Conservation (phyloP, 2,329 filamentous ascomycete genomes). For the Fusarium continuum region DNA sequence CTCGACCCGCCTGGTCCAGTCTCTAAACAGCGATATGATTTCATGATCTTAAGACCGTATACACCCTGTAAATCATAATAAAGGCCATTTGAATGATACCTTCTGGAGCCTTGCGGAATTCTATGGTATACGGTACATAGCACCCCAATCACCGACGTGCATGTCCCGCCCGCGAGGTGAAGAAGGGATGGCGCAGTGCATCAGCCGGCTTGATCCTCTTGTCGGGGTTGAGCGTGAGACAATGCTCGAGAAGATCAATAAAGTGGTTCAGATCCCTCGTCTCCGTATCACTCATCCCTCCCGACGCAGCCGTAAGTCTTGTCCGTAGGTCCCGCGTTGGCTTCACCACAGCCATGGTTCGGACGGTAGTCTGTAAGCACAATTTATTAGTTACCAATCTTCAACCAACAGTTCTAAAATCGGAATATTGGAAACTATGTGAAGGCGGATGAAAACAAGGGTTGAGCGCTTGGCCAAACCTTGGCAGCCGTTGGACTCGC, state of each 20-base stretch:
- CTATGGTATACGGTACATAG: too few species aligned
- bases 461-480: conserved; percentile 22
- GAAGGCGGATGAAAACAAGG: conserved; percentile 20
- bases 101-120: too few species aligned
- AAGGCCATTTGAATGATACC: too few species aligned
- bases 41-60: conserved; percentile 6
- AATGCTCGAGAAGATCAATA: conserved; percentile 87
- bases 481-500: conserved; percentile 27
- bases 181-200: conserved; percentile 89
- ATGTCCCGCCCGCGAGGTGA: conserved; percentile 56
- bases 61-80: too few species aligned
- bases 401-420: conserved; percentile 23
- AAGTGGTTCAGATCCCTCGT: conserved; percentile 83
- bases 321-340: conserved; percentile 84
- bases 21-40: conserved; percentile 19
- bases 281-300: conserved; percentile 77
- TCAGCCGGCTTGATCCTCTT: conserved; percentile 89
- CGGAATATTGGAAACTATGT: conserved; percentile 5
- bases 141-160: conserved; percentile 35
- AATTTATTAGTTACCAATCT: conserved; percentile 33
- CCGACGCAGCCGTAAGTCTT: conserved; percentile 77
- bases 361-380: conserved; percentile 67
- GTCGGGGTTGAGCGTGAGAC: conserved; percentile 88
- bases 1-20: conserved; percentile 6
- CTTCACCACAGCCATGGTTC: conserved; percentile 75